A percentile compares a stretch with the other conserved stretches of the same genome.
phyloP scores from a whole-genome alignment of 495 filamentous ascomycete species.

The Lineolata rhizophorae region DNA sequence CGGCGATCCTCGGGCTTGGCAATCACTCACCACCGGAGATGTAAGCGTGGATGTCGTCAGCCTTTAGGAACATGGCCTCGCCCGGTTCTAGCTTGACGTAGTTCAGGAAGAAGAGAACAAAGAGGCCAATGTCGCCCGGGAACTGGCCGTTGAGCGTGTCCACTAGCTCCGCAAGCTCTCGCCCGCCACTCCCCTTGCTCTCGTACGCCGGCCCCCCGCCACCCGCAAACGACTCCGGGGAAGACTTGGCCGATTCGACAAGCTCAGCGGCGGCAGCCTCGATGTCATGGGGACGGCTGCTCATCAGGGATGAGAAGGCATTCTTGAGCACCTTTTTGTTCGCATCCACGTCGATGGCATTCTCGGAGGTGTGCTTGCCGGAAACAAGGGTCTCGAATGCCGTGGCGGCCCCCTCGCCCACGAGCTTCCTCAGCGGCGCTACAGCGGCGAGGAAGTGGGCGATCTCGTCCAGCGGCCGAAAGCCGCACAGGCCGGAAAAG shows the following conservation, averaged over 20 bases:
- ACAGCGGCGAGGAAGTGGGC: slow-evolving; percentile 62
- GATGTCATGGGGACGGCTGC: slow-evolving; percentile 41
- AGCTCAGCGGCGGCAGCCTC: slow-evolving; percentile 41
- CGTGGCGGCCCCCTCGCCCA: slow-evolving; percentile 45
- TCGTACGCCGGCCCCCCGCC: slow-evolving; percentile 31
- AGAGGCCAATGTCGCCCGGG: slow-evolving; percentile 53
- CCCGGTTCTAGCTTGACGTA: slow-evolving; percentile 61
- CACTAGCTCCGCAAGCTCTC: slow-evolving; percentile 55
- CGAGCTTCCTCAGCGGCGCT: slow-evolving; percentile 47
- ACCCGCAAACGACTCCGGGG: slow-evolving; percentile 38
- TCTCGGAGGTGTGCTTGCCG: slow-evolving; percentile 38
- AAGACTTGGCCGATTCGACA: slow-evolving; percentile 42
- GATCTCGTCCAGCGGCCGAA: slow-evolving; percentile 72
- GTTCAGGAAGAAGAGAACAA: slow-evolving; percentile 66
- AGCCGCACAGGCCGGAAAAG: slow-evolving; percentile 91
- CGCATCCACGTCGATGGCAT: slow-evolving; percentile 27
- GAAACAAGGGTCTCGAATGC: slow-evolving; percentile 47
- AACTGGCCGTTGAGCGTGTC: slow-evolving; percentile 54
- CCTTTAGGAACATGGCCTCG: slow-evolving; percentile 88
- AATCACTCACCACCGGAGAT: slow-evolving; percentile 44
- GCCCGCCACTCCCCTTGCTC: slow-evolving; percentile 27
- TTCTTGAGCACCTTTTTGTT: slow-evolving; percentile 68
- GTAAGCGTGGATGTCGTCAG: slow-evolving; percentile 94
- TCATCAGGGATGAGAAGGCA: slow-evolving; percentile 62
- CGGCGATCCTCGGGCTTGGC: not conserved